Conservation (phyloP, 176 grass and related monocot species). For the Carex myosuroides region DNA sequence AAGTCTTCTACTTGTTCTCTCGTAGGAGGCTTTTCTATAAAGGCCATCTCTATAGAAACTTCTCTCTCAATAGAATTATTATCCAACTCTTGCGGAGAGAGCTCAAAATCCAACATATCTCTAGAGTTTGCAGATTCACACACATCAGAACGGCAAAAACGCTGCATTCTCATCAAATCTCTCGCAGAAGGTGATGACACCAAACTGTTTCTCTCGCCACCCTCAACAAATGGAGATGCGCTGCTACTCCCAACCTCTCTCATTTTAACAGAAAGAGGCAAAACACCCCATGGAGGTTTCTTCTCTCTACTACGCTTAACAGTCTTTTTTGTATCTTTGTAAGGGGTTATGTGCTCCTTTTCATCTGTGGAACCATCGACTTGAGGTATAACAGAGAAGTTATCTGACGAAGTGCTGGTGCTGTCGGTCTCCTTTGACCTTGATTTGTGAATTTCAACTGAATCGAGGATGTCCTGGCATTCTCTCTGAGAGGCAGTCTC, state of each 20-base stretch:
- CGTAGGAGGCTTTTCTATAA: conserved; percentile 46
- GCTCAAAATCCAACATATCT: conserved; percentile 22
- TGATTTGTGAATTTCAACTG: conserved; percentile 37
- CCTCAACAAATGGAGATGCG: conserved; percentile 27
- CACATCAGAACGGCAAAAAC: conserved; percentile 43
- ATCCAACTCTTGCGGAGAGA: conserved; percentile 13
- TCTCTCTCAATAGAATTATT: conserved; percentile 17
- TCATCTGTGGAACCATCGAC: conserved; percentile 79
- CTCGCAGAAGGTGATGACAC: conserved; percentile 50
- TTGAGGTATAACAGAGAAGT: conserved; percentile 51
- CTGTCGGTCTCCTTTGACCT: conserved; percentile 12
- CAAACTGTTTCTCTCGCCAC: neutral
- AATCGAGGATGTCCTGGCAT: conserved; percentile 95
- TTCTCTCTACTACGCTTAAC: conserved; percentile 36
- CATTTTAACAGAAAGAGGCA: conserved; percentile 63
- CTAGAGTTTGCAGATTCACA: conserved; percentile 48
- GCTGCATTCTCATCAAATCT: conserved; percentile 76
- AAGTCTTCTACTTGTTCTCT: conserved; percentile 37
- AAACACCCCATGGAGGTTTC: conserved; percentile 50
- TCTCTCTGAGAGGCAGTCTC: conserved; percentile 77
- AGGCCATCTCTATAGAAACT: conserved; percentile 46
- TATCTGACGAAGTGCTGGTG: conserved; percentile 29
- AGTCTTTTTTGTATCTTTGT: conserved; percentile 32
- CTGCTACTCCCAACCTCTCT: conserved; percentile 24
- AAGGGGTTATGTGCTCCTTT: conserved; percentile 20